These are phyloP conservation scores for Spathaspora arborariae DNA, from an alignment of 805 yeast genomes.

Conservation along the genomic window DNA sequence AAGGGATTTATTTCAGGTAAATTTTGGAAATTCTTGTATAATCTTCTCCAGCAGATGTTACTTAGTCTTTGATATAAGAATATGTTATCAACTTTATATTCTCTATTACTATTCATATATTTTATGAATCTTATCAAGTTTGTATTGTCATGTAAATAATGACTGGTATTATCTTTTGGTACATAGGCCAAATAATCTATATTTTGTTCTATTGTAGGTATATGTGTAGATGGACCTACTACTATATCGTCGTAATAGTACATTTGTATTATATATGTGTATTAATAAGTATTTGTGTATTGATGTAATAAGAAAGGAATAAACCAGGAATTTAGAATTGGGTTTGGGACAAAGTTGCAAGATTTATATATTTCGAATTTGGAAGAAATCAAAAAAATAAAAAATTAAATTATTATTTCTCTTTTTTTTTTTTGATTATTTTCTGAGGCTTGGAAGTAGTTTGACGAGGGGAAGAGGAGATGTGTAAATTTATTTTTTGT, in stretches of 20 bases:
- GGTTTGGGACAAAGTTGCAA: conserved; percentile 4
- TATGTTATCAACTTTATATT: conserved; percentile 7
- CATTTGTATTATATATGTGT: conserved; percentile 3
- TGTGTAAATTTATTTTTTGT: background rate
- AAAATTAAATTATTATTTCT: background rate
- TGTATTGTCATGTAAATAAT: conserved; percentile 15
- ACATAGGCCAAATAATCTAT: conserved; percentile 28
- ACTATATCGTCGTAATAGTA: conserved; percentile 13
- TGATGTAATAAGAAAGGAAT: background rate
- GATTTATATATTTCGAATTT: conserved; percentile 2
- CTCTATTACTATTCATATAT: conserved; percentile 7
- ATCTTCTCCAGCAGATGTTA: conserved; percentile 40
- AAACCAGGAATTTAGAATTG: background rate
- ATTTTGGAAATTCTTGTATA: conserved; percentile 25
- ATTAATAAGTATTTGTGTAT: background rate
- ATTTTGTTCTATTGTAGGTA: conserved; percentile 16
- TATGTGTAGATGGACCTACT: conserved; percentile 9
- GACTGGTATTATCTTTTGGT: conserved; percentile 8
- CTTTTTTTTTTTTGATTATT: background rate
- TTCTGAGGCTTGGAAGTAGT: background rate
- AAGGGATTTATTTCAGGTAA: conserved; percentile 37
- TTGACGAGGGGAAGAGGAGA: background rate
- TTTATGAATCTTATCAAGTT: conserved; percentile 13
- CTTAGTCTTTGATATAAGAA: conserved; percentile 20
- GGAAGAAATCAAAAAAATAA: background rate